A percentile compares a stretch with the other conserved stretches of the same genome.
phyloP scores from a whole-genome alignment of 164 flowering plant species.

The Magnolia officinalis region DNA sequence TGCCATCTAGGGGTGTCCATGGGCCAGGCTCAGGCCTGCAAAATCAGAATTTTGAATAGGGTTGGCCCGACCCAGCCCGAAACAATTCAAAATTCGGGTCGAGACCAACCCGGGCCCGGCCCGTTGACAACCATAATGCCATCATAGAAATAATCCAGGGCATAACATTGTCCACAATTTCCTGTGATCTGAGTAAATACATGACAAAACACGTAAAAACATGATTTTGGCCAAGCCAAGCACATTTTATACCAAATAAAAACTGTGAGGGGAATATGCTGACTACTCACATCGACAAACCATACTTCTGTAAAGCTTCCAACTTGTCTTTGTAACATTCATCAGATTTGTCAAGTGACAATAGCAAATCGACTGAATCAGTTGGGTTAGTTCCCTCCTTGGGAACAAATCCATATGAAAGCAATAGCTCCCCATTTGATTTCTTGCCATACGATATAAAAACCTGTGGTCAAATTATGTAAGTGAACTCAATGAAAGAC shows the following conservation, averaged over 20 bases:
- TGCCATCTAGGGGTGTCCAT: no score
- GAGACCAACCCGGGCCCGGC: no score
- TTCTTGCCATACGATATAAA: conserved; percentile 96
- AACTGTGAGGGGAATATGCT: neutral
- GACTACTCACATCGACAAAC: conserved; percentile 61
- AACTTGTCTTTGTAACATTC: conserved; percentile 69
- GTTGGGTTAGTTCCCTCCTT: conserved; percentile 83
- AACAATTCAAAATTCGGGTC: no score
- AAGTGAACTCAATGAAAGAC: neutral
- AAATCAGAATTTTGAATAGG: no score
- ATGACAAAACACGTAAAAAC: no score
- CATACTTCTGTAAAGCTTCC: conserved; percentile 67
- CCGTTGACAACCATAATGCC: no score
- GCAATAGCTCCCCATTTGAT: conserved; percentile 91
- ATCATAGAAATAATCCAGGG: no score
- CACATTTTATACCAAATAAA: neutral
- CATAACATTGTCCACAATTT: no score
- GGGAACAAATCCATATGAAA: conserved; percentile 97
- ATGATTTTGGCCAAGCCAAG: no score
- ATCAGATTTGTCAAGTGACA: conserved; percentile 73
- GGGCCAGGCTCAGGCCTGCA: no score
- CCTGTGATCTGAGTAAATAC: no score
- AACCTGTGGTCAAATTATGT: conserved; percentile 43
- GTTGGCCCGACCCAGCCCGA: no score
- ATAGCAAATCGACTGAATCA: conserved; percentile 76